Percentiles rank a stretch among this genome's conserved stretches.
Conservation (phyloP, 2,329 filamentous ascomycete genomes). For the Pseudopyrenochaeta lycopersici region DNA sequence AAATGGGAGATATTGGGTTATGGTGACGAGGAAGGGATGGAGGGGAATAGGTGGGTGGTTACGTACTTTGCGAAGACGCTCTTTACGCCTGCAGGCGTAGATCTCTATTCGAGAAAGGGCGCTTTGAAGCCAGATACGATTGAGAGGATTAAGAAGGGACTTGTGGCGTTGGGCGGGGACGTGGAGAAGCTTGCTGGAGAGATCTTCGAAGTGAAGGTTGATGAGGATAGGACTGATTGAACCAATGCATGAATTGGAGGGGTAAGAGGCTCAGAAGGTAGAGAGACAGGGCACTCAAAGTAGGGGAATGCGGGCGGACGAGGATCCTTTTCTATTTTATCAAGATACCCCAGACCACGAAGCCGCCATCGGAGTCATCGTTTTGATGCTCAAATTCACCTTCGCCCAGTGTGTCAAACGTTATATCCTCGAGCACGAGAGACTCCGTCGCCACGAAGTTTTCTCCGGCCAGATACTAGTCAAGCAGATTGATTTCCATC, state of each 20-base stretch:
- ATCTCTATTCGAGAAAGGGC: slow-evolving; percentile 74
- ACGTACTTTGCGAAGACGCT: slow-evolving; percentile 86
- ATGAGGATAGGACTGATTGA: slow-evolving; percentile 31
- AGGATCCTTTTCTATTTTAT: too few relatives aligned
- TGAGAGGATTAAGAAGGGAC: slow-evolving; percentile 62
- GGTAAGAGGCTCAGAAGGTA: neutral
- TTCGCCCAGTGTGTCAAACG: too few relatives aligned
- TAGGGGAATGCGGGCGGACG: neutral
- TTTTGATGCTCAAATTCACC: too few relatives aligned
- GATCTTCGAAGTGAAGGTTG: slow-evolving; percentile 57
- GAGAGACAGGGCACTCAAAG: neutral
- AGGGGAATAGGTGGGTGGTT: slow-evolving; percentile 72
- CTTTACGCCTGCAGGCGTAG: slow-evolving; percentile 83
- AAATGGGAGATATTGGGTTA: slow-evolving; percentile 86
- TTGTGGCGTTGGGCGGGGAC: slow-evolving; percentile 61
- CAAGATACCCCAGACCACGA: too few relatives aligned
- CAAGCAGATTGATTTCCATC: slow-evolving; percentile 19
- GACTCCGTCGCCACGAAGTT: too few relatives aligned
- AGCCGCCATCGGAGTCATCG: too few relatives aligned
- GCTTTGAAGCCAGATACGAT: slow-evolving; percentile 67
- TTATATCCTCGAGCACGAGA: too few relatives aligned
- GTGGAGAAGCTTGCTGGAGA: slow-evolving; percentile 63
- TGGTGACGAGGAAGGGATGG: slow-evolving; percentile 63
- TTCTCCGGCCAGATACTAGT: slow-evolving; percentile 6
- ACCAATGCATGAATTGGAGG: neutral